Percentiles rank a stretch among this genome's conserved stretches.
These are phyloP conservation scores for Crotalaria pallida DNA, from an alignment of 306 rosid genomes.

Conservation along the genomic window DNA sequence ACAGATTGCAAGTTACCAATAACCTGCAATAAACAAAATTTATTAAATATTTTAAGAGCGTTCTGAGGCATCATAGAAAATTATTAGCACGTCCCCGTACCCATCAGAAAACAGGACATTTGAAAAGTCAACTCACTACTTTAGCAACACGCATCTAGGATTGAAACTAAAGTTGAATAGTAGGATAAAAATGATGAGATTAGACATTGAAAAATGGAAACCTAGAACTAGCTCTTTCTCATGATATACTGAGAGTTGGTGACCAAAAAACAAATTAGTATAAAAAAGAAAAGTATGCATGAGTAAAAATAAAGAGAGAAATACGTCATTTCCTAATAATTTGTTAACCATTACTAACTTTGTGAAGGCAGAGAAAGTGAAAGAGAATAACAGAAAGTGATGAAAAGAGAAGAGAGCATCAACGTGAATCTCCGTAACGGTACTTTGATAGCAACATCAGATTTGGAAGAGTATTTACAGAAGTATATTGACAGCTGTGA, in stretches of 20 bases:
- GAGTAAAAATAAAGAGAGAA: background rate
- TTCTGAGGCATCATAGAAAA: background rate
- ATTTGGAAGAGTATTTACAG: too few species aligned
- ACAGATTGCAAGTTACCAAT: constrained; percentile 66
- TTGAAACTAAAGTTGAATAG: background rate
- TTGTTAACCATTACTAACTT: background rate
- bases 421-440: too few species aligned
- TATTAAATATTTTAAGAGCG: background rate
- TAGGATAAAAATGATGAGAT: background rate
- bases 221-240: background rate
- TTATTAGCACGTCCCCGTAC: background rate
- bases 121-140: background rate
- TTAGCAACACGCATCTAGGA: background rate
- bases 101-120: background rate
- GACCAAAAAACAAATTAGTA: background rate
- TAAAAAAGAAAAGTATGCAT: background rate
- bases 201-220: background rate
- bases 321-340: background rate
- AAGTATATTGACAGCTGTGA: background rate
- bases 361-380: background rate
- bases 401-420: background rate
- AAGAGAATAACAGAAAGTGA: background rate
- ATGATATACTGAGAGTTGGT: background rate
- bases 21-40: constrained; percentile 46
- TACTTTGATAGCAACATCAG: too few species aligned